Evolutionary conservation across 192 early-diverging fungal genomes (phyloP), one percentile per base, ranked within the genome.

Genomic region (Linnemannia zychae): DNA sequence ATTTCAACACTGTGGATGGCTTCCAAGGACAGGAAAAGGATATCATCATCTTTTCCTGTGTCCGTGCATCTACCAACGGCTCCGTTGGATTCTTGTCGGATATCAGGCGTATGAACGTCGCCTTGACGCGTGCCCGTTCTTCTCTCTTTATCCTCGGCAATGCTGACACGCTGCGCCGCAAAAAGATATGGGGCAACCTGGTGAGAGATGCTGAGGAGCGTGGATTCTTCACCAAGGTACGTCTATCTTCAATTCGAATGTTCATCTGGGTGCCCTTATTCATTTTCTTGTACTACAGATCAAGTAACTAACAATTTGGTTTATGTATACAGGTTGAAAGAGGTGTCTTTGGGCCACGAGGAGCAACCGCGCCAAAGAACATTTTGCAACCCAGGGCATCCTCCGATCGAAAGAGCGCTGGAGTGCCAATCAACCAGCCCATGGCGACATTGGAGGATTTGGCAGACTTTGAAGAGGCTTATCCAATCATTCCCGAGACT

Each of bases 1-100:
- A 98, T 79, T 94, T 99, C 78, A 98, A 98, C 83, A 99, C 97
- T 1, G 96, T 98, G 22, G 97, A 99, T 85, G 97, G 97, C 16
- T 99, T 99, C 80, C 97, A 99, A 88, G 98, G 97, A 9, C 96
- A 98, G 87, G 97, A 99, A 82, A 99, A 99, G 83, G 98, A 98
- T 28, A 95, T 99, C 48, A 96, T 99, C 44, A 96, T 99, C 67
- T 95, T 99, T 73, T 97, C 96, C 0, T 98, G 96, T 76, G 98
- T 99, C 24, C 92, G 98, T 46, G 94, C 97, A 7, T 92, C 69
- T 0, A 16, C 44, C 72, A 88, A 76, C 20, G 67, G 88, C 0
- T 91, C 91, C 24, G 94, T 98, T 48, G 97, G 97, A 18, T 98
- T 99, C 80, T 86, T 97, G 77, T 84, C 92, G 12, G 97, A 99